Percentiles rank a stretch among this genome's conserved stretches.
Evolutionary conservation across 169 alveolate species (phyloP).

Genomic region (Cystoisospora suis): DNA sequence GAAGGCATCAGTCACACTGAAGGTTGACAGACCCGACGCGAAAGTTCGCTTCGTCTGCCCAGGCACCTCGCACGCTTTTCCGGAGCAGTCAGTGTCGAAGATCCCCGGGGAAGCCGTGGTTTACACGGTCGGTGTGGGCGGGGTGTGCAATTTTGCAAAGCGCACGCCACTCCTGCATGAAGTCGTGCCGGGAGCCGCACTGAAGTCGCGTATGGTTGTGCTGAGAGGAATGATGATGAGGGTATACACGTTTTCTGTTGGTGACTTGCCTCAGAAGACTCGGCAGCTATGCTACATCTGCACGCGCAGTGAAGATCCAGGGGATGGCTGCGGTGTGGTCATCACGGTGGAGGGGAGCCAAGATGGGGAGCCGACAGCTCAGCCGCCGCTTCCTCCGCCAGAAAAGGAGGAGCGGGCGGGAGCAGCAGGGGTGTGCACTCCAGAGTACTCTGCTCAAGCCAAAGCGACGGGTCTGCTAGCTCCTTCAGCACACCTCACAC

Average conservation of each 20-base stretch:
- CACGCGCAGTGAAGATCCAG: background rate
- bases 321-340: background rate
- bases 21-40: background rate
- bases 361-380: background rate
- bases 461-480: background rate
- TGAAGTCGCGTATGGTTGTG: background rate
- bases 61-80: background rate
- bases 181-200: background rate
- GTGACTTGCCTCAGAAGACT: background rate
- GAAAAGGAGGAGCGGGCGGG: background rate
- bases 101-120: background rate
- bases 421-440: background rate
- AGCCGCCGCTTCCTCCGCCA: background rate
- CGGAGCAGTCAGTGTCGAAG: background rate
- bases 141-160: background rate
- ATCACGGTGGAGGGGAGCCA: background rate
- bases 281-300: conserved; percentile 12
- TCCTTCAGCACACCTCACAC: background rate
- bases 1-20: background rate
- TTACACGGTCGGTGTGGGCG: background rate
- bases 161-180: background rate
- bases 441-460: background rate
- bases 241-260: background rate
- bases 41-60: background rate
- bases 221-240: background rate